A percentile compares a stretch with the other conserved stretches of the same genome.
phyloP scores from a whole-genome alignment of 352 stramenopile genomes.

The Phytophthora multivora region DNA sequence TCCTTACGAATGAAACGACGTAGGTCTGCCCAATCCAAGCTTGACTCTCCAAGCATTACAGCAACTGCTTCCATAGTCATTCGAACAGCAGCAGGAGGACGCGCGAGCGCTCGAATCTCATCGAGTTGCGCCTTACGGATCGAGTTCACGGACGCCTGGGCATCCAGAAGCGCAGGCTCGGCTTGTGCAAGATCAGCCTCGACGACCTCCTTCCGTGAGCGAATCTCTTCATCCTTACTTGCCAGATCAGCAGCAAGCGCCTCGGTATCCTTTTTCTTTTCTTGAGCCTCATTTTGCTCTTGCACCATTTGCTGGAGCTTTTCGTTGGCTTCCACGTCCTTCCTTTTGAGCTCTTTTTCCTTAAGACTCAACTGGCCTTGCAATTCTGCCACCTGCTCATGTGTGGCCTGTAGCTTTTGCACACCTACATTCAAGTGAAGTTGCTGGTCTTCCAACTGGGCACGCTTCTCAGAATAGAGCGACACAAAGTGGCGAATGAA shows the following conservation, averaged over 20 bases:
- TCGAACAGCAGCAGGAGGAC: slow-evolving; percentile 96
- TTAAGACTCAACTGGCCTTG: slow-evolving; percentile 94
- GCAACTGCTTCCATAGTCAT: slow-evolving; percentile 97
- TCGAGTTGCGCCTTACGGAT: slow-evolving; percentile 99
- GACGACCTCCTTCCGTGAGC: slow-evolving; percentile 93
- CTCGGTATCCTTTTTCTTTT: slow-evolving; percentile 96
- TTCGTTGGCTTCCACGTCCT: slow-evolving; percentile 96
- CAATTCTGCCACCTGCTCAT: slow-evolving; percentile 95
- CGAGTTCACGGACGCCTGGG: slow-evolving; percentile 96
- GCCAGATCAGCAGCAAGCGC: slow-evolving; percentile 95
- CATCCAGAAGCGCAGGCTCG: slow-evolving; percentile 97
- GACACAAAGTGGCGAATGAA: slow-evolving; percentile 92
- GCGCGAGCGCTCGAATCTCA: slow-evolving; percentile 96
- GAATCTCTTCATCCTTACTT: slow-evolving; percentile 96
- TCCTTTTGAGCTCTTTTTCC: slow-evolving; percentile 94
- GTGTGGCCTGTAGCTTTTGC: slow-evolving; percentile 97
- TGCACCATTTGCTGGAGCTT: slow-evolving; percentile 99
- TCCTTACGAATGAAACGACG: slow-evolving; percentile 96
- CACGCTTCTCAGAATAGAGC: slow-evolving; percentile 92
- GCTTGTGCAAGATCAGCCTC: slow-evolving; percentile 97
- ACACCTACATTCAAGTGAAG: slow-evolving; percentile 99
- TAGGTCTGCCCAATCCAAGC: slow-evolving; percentile 97
- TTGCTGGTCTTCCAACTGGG: slow-evolving; percentile 95
- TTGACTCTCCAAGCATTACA: slow-evolving; percentile 98
- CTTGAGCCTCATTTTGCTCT: slow-evolving; percentile 98